Percentiles rank a stretch among this genome's conserved stretches.
These are phyloP conservation scores for Volvox reticuliferus DNA, from an alignment of 139 green algal species.

Conservation along the genomic window DNA sequence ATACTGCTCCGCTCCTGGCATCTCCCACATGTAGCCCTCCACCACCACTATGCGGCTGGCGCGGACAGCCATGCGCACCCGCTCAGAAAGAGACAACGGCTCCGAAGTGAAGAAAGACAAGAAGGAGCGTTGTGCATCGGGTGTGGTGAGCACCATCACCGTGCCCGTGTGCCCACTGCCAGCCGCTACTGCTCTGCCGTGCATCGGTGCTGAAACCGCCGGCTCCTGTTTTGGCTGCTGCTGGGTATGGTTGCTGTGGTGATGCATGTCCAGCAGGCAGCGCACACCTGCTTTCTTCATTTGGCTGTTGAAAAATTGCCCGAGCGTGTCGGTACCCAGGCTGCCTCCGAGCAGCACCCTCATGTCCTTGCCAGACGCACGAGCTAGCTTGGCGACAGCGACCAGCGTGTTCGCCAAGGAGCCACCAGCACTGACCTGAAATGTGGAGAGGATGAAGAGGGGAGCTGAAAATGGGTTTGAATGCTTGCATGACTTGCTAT, in stretches of 20 bases:
- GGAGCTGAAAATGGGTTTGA: too few species aligned
- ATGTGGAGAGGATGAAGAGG: neutral
- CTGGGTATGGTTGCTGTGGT: neutral
- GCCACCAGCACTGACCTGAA: conserved; percentile 84
- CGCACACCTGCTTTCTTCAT: conserved; percentile 79
- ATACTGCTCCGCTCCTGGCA: conserved; percentile 57
- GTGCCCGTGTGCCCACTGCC: conserved; percentile 77
- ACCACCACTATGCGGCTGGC: conserved; percentile 76
- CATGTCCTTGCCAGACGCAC: conserved; percentile 60
- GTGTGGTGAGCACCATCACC: conserved; percentile 91
- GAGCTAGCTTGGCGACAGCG: conserved; percentile 77
- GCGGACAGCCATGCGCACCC: conserved; percentile 69
- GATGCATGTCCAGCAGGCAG: conserved; percentile 61
- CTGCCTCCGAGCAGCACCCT: conserved; percentile 80
- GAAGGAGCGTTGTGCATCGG: conserved; percentile 94
- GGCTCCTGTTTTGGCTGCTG: neutral
- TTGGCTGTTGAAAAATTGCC: conserved; percentile 81
- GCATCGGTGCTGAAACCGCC: conserved; percentile 9
- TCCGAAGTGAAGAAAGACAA: conserved; percentile 80
- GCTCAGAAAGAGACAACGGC: conserved; percentile 14
- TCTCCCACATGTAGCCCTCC: conserved; percentile 75
- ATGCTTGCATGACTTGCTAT: too few species aligned
- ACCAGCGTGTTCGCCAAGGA: conserved; percentile 94
- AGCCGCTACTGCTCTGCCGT: conserved; percentile 68
- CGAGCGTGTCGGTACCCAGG: conserved; percentile 78